Conservation (phyloP, 331 rosid species). For the Pyrus hybrid region DNA sequence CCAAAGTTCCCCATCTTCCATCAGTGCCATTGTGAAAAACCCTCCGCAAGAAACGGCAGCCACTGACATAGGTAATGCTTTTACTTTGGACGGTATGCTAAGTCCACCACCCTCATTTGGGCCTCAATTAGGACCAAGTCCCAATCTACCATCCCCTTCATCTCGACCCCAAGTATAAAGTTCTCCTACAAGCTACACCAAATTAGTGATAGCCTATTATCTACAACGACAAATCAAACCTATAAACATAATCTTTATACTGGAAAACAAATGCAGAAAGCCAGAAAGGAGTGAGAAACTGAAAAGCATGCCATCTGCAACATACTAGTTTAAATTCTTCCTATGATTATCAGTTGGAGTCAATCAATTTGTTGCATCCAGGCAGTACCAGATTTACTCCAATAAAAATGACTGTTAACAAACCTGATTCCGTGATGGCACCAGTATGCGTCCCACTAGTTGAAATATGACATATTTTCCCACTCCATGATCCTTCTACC, state of each 20-base stretch:
- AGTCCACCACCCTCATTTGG: constrained; percentile 89
- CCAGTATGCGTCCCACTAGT: constrained; percentile 93
- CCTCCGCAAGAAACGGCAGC: constrained; percentile 92
- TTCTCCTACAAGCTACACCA: constrained; percentile 46
- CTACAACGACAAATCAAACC: background rate
- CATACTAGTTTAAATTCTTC: background rate
- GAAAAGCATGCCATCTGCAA: background rate
- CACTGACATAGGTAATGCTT: constrained; percentile 54
- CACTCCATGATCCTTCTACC: constrained; percentile 82
- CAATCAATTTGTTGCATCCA: background rate
- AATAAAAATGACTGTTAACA: background rate
- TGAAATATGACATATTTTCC: constrained; percentile 55
- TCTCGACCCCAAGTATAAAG: constrained; percentile 95
- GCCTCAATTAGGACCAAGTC: constrained; percentile 86
- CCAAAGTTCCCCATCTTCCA: constrained; percentile 70
- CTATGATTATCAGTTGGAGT: background rate
- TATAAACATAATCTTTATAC: background rate
- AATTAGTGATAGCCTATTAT: background rate
- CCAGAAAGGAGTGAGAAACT: background rate
- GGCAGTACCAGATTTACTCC: background rate
- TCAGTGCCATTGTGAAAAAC: constrained; percentile 72
- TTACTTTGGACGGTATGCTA: constrained; percentile 71
- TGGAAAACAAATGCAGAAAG: background rate
- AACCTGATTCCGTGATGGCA: constrained; percentile 74
- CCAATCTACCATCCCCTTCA: constrained; percentile 94